Conservation (phyloP, 2,329 filamentous ascomycete genomes). For the Xylaria sp. region DNA sequence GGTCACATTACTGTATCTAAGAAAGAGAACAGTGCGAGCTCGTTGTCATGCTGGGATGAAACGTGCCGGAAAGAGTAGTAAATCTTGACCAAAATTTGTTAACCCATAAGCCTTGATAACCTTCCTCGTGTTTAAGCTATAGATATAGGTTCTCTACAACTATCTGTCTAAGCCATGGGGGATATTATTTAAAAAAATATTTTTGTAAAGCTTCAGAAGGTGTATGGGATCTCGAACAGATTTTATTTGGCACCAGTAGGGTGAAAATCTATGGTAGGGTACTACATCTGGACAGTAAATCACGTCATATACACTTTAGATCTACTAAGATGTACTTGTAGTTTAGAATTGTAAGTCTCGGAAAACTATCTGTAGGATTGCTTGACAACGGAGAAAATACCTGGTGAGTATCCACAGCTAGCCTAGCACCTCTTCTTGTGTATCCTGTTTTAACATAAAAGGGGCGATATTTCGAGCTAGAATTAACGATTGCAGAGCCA, state of each 20-base stretch:
- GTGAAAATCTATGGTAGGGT: no score
- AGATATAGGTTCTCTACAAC: background rate
- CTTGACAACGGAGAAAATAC: background rate
- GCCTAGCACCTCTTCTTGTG: background rate
- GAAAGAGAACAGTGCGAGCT: no score
- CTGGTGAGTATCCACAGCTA: background rate
- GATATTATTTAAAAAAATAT: background rate
- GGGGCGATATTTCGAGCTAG: no score
- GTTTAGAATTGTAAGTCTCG: background rate
- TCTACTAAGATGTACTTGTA: background rate
- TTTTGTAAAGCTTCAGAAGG: no score
- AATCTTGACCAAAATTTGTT: background rate
- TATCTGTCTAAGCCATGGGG: background rate
- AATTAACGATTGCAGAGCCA: no score
- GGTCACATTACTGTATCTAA: background rate
- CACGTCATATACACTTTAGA: background rate
- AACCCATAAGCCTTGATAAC: no score
- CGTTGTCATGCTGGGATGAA: background rate
- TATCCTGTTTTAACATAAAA: background rate
- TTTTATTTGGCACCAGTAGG: no score
- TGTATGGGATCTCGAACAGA: background rate
- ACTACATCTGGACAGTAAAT: background rate
- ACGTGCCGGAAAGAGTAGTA: background rate
- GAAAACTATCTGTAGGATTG: background rate
- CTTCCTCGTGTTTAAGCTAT: background rate